Percentiles rank a stretch among this genome's conserved stretches.
phyloP scores from a whole-genome alignment of 1,284 basidiomycete genomes.

The Stygiomarasmius scandens region DNA sequence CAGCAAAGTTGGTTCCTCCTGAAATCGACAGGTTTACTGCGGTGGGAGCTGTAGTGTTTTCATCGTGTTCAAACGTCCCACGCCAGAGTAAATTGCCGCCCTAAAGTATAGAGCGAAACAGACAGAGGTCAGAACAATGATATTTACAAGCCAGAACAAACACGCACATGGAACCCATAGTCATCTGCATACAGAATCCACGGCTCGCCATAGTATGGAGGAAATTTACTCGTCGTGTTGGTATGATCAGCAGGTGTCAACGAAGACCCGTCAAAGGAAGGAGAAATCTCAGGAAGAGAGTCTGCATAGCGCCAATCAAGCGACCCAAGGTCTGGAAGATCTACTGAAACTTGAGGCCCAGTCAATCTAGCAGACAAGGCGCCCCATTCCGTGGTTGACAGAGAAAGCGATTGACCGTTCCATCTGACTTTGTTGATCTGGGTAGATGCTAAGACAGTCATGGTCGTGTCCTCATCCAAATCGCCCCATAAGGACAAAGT shows the following conservation, averaged over 20 bases:
- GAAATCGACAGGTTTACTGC: neutral
- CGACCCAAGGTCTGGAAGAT: slow-evolving; percentile 12
- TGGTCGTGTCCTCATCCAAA: slow-evolving; percentile 29
- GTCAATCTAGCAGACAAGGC: neutral
- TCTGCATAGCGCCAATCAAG: slow-evolving; percentile 32
- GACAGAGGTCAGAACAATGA: slow-evolving; percentile 51
- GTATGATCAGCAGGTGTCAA: slow-evolving; percentile 32
- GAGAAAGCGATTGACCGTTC: slow-evolving; percentile 29
- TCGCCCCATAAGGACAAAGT: slow-evolving; percentile 35
- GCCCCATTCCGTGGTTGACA: neutral
- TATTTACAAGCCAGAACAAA: neutral
- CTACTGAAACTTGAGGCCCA: neutral
- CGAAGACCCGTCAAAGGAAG: slow-evolving; percentile 29
- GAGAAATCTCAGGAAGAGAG: slow-evolving; percentile 33
- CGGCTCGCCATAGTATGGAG: slow-evolving; percentile 12
- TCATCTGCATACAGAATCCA: slow-evolving; percentile 9
- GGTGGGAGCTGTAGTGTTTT: neutral
- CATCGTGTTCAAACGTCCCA: neutral
- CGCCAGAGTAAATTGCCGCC: neutral
- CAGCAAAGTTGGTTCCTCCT: slow-evolving; percentile 1
- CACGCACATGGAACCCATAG: slow-evolving; percentile 11
- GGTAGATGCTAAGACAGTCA: slow-evolving; percentile 35
- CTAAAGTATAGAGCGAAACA: slow-evolving; percentile 38
- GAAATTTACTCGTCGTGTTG: slow-evolving; percentile 31
- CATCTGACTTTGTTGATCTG: slow-evolving; percentile 28